These are phyloP conservation scores for Lentinula aciculospora DNA, from an alignment of 768 basidiomycete species.

Conservation along the genomic window DNA sequence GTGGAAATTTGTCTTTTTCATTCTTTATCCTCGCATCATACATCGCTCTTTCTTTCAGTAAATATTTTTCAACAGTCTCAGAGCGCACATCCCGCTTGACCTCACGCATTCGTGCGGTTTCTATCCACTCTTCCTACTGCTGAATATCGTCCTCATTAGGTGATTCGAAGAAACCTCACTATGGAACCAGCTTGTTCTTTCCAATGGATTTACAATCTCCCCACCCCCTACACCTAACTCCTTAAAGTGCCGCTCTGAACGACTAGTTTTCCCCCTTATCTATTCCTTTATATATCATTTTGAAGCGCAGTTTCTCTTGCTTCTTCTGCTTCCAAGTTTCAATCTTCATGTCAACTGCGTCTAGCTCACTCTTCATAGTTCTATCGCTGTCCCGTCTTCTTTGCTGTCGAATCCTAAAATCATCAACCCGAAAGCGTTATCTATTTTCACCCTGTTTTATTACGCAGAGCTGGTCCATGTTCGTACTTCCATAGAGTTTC, in stretches of 20 bases:
- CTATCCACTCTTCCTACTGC: neutral
- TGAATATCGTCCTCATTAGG: neutral
- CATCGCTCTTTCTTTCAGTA: neutral
- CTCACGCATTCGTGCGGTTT: neutral
- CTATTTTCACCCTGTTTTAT: neutral
- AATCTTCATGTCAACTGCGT: neutral
- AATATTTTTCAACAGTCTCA: neutral
- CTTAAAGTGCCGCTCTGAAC: neutral
- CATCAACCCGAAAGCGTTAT: neutral
- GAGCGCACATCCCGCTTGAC: neutral
- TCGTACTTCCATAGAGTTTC: neutral
- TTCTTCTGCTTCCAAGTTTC: neutral
- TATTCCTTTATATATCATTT: slow-evolving; percentile 2
- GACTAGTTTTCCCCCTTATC: neutral
- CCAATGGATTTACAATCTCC: neutral
- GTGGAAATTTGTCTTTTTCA: neutral
- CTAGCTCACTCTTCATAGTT: neutral
- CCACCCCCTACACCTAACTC: neutral
- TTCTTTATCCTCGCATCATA: neutral
- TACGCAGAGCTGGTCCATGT: neutral
- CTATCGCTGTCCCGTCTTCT: neutral
- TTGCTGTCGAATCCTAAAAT: neutral
- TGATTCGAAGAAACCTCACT: neutral
- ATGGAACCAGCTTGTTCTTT: neutral
- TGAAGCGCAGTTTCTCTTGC: neutral